Evolutionary conservation across 257 asterid genomes (phyloP), one percentile per base, ranked within the genome.

Genomic region (Solanum bukasovii): DNA sequence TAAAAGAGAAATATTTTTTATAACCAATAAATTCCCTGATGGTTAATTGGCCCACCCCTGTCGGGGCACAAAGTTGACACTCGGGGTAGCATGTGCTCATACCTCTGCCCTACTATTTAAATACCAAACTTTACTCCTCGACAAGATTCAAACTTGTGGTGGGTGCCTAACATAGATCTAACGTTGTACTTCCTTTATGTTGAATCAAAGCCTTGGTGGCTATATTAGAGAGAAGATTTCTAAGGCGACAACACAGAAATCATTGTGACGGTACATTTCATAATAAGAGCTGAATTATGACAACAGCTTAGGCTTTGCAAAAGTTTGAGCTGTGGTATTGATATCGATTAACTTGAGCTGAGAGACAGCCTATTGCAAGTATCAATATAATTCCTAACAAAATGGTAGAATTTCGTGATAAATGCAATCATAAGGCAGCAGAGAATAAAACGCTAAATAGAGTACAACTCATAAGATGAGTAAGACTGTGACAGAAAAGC

Each of bases 261-360:
- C 23, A 27, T 75, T 49, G 23, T 34, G 46, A 72, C 6, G 4
- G 4, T 72, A 34, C 2, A 34, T 18, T 18, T 34, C 81, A 13
- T 7, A 40, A 78, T 33, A n/a, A 3, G 35, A 42, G n/a, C 84
- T 40, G 42, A 77, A 78, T n/a, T 13, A 40, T 78, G 4, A 78
- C 37, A 42, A n/a, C 1, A 40, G 37, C 23, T 25, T 3, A 13
- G 37, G 61, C 8, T 38, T 11, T 40, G n/a, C 6, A 78, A 25
- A 18, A 25, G 63, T 25, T 42, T 40, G 63, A 13, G 63, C 13
- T 40, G 9, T 9, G 4, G 13, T n/a, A 78, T 14, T 78, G 63
- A 40, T 78, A 40, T 78, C 7, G 0, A n/a, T 25, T 88, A 94
- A 98, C 98, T 96, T 95, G 86, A 94, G 98, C 91, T 94, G 94